These are phyloP conservation scores for Corynascus novoguineensis DNA, from an alignment of 495 filamentous ascomycete genomes.

Conservation along the genomic window DNA sequence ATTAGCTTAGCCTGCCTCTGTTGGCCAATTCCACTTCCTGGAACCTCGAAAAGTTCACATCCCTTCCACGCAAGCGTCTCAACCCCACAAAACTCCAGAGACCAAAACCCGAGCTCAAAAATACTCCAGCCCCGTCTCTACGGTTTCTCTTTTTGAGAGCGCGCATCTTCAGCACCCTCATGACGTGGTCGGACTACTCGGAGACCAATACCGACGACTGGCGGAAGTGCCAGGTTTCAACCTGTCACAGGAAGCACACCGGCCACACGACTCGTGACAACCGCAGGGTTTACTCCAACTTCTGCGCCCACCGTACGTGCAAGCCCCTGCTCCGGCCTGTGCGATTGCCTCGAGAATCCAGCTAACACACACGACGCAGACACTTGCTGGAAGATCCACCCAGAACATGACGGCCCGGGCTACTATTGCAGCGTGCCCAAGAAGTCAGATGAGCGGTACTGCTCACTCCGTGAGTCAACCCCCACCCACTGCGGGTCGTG, in stretches of 20 bases:
- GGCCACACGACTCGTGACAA: background rate
- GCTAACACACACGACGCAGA: background rate
- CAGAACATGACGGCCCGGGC: background rate
- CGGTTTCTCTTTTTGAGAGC: background rate
- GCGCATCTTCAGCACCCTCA: background rate
- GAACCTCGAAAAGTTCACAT: no score
- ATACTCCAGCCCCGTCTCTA: no score
- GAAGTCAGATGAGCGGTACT: slow-evolving; percentile 3
- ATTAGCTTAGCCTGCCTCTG: no score
- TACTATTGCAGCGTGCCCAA: slow-evolving; percentile 12
- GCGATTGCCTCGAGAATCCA: background rate
- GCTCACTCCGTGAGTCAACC: background rate
- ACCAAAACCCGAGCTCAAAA: no score
- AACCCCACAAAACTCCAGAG: no score
- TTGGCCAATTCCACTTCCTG: no score
- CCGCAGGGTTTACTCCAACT: slow-evolving; percentile 12
- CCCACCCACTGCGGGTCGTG: no score
- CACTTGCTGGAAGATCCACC: slow-evolving; percentile 5
- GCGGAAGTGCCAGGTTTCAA: slow-evolving; percentile 12
- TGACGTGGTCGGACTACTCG: slow-evolving; percentile 5
- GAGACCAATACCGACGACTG: slow-evolving; percentile 10
- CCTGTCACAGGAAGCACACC: slow-evolving; percentile 15
- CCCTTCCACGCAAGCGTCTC: no score
- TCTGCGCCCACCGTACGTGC: slow-evolving; percentile 9
- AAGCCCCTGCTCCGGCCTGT: no score